Evolutionary conservation across 2,329 filamentous ascomycete species (phyloP), one percentile per base, ranked within the genome.

Genomic region (Alternaria sp.): DNA sequence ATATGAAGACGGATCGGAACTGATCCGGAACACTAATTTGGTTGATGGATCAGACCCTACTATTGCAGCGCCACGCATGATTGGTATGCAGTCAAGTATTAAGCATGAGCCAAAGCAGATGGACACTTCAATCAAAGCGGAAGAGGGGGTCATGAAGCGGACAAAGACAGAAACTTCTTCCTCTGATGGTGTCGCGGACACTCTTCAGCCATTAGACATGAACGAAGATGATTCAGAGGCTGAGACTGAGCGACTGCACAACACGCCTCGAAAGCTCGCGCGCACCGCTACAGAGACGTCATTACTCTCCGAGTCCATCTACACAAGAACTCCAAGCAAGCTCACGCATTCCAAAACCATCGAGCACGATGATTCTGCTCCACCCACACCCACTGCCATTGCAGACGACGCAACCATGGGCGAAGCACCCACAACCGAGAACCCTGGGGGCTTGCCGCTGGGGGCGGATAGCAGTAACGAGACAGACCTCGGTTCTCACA

Each of bases 231-330:
- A 91, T 70, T 90, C 94, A 4, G 94, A 98, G 79, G 94, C 94
- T 34, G 94, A 97, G 80, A 98, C 94, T 2, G 94, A 97, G 80
- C 89, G 95, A 60, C 85, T 99, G 61, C 95, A 95, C 74, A 89
- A 91, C 73, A 96, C 93, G n/a, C 93, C 94, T 18, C 87, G 88
- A 64, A 91, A 84, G 72, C 80, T 85, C 73, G 84, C 65, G 47
- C 74, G 73, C 67, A 74, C 72, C 30, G 70, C 62, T 43, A 74
- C 73, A 14, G 72, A 76, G 62, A 73, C 72, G 54, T 75, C 75
- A 62, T 68, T 77, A 46, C 64, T 69, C 28, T 75, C 75, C 12
- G 77, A 79, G 51, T 65, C 66, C 22, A 22, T 69, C 41, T 75
- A 77, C 62, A 69, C 73, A 46, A 68, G 73, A 56, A 78, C 74